Base-by-base conservation (phyloP, 495 filamentous ascomycete species). In the Neurospora cerealis region DNA sequence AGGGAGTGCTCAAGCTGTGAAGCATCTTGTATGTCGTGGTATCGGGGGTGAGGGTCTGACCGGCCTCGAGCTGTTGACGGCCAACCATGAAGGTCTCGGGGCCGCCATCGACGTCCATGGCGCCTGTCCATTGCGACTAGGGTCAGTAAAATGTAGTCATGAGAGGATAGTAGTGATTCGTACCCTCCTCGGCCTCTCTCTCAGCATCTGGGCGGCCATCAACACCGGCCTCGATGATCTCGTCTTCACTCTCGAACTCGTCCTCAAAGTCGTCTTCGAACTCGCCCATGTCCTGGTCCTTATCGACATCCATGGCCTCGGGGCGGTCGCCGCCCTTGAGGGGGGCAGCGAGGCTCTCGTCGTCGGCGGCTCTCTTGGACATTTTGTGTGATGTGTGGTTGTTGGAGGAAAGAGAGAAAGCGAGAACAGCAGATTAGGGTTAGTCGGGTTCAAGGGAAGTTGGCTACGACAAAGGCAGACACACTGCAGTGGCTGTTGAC, bases 231-330 rank as follows among this genome's bases (percentile, higher is more conserved):
- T 98, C 96, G 70, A 98, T 81, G 69, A 98, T 92, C 83, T 98
- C 95, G 79, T 97, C 94, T 76, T 97, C 95, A 78, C 93, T 97
- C 85, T 97, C 95, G 78, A 93, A 98, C 78, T 98, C 95, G 77
- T 98, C 95, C 82, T 97, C 95, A 75, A 91, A 98, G 76, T 97
- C 93, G 82, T 98, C 95, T 81, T 97, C 95, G 75, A 97, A 97
- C 74, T 96, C 93, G 79, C 92, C 92, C 84, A 91, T 91, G 71
- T 94, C 93, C 76, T 85, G 83, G 71, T 81, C 79, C 72, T 93
- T 89, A 71, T 84, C 85, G 6, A 86, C 74, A 48, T 85, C 86
- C 80, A 85, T 84, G 39, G 84, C 83, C 62, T 87, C 86, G 32
- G 91, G 91, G 69, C 92, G 87, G 71, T 88, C 89, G 69, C 92